These are phyloP conservation scores for Falciphora oryzae DNA, from an alignment of 2,329 filamentous ascomycete species.

Conservation along the genomic window DNA sequence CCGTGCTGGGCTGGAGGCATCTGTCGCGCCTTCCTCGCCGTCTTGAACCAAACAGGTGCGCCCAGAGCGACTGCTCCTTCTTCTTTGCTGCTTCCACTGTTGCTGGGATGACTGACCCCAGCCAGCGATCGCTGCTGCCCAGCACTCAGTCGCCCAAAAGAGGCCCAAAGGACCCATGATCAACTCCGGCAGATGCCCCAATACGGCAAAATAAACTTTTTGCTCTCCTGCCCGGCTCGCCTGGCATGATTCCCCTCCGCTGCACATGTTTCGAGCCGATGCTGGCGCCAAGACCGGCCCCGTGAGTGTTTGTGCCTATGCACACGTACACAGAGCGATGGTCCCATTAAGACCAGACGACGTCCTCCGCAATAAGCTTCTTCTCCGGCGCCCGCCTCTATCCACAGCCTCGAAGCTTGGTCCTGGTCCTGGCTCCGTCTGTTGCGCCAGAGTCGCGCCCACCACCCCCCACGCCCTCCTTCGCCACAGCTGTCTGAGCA, in stretches of 20 bases:
- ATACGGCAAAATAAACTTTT: neutral
- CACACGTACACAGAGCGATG: neutral
- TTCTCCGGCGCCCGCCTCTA: too few species aligned
- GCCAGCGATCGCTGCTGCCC: too few species aligned
- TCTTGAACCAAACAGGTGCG: neutral
- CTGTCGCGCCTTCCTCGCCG: neutral
- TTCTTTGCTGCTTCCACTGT: too few species aligned
- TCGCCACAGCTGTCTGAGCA: neutral
- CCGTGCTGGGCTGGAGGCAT: too few species aligned
- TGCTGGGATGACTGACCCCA: too few species aligned
- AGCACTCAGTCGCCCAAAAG: too few species aligned
- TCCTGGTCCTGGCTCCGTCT: neutral
- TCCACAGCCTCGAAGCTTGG: neutral
- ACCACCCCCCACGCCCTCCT: too few species aligned
- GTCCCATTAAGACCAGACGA: neutral
- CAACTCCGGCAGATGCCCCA: neutral
- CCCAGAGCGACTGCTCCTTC: neutral
- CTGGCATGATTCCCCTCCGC: neutral
- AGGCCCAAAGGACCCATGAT: neutral
- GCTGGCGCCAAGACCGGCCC: neutral
- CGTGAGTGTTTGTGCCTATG: too few species aligned
- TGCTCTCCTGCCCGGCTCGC: too few species aligned
- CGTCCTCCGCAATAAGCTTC: neutral
- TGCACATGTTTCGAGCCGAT: neutral
- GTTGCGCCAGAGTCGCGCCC: too few species aligned